Percentiles rank a stretch among this genome's conserved stretches.
These are phyloP conservation scores for Pestalotiopsis sp. DNA, from an alignment of 2,329 filamentous ascomycete species.

Conservation along the genomic window DNA sequence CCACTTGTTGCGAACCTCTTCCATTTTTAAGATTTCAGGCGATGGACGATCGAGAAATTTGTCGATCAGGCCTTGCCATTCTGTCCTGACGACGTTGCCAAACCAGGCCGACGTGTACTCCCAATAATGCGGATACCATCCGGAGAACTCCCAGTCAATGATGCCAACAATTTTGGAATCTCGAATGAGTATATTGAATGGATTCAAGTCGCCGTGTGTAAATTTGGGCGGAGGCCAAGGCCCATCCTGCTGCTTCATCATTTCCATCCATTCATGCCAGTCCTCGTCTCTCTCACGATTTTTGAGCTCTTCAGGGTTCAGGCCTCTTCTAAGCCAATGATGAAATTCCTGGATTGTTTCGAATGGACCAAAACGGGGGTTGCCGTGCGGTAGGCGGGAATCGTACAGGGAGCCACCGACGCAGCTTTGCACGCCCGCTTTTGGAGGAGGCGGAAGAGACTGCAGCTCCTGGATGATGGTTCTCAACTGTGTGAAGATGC, in stretches of 20 bases:
- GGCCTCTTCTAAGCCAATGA: conserved; percentile 7
- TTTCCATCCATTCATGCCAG: conserved; percentile 29
- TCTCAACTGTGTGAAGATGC: not conserved
- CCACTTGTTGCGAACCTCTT: conserved; percentile 39
- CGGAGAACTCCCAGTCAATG: conserved; percentile 37
- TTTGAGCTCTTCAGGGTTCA: conserved; percentile 3
- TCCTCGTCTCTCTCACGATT: not conserved
- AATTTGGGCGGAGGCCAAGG: conserved; percentile 28
- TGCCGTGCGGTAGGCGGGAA: not conserved
- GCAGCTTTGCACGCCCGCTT: not conserved
- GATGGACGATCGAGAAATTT: conserved; percentile 38
- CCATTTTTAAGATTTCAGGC: conserved; percentile 42
- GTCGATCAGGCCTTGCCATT: conserved; percentile 37
- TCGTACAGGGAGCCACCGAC: conserved; percentile 4
- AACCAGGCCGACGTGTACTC: conserved; percentile 26
- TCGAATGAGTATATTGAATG: conserved; percentile 43
- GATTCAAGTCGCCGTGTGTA: conserved; percentile 49
- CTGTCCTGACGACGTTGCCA: conserved; percentile 23
- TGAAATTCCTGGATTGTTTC: conserved; percentile 13
- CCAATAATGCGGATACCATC: conserved; percentile 38
- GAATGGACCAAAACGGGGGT: conserved; percentile 5
- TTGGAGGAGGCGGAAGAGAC: not conserved
- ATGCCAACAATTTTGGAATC: conserved; percentile 47
- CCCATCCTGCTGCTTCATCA: conserved; percentile 38
- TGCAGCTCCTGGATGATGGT: not conserved